Evolutionary conservation across 2,329 filamentous ascomycete genomes (phyloP).

Genomic region (Xylaria hypoxylon): DNA sequence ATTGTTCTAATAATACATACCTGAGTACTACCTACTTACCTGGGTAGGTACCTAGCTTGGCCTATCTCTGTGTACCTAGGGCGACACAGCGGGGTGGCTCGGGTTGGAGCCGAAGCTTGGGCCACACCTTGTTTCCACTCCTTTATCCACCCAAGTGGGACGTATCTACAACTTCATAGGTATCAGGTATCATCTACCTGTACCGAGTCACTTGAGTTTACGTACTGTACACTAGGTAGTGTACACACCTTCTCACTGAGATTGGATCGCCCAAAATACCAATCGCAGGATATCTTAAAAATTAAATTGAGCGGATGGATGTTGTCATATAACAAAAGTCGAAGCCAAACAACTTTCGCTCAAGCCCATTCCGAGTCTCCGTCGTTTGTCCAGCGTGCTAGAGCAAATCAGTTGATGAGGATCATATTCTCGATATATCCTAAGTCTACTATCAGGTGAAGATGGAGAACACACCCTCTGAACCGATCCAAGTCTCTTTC

Average conservation of each 20-base stretch:
- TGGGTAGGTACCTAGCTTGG: not conserved
- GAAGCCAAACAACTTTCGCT: not conserved
- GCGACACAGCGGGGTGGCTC: too few species aligned
- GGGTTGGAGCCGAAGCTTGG: constrained; percentile 9
- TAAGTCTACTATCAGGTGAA: constrained; percentile 3
- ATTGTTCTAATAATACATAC: not conserved
- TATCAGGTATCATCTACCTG: too few species aligned
- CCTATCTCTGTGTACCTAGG: not conserved
- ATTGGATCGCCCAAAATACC: too few species aligned
- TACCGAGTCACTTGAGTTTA: too few species aligned
- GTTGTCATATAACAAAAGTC: too few species aligned
- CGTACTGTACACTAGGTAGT: too few species aligned
- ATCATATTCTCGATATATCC: not conserved
- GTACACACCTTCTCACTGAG: too few species aligned
- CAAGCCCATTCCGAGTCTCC: not conserved
- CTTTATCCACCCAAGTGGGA: not conserved
- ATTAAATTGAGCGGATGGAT: too few species aligned
- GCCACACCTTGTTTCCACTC: not conserved
- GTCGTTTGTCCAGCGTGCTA: not conserved
- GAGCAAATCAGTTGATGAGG: not conserved
- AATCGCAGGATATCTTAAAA: too few species aligned
- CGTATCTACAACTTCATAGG: not conserved
- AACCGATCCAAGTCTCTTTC: constrained; percentile 64
- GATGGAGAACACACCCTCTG: constrained; percentile 42
- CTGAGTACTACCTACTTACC: not conserved